A percentile compares a stretch with the other conserved stretches of the same genome.
phyloP scores from a whole-genome alignment of 164 flowering plant genomes.

The Macadamia tetraphylla region DNA sequence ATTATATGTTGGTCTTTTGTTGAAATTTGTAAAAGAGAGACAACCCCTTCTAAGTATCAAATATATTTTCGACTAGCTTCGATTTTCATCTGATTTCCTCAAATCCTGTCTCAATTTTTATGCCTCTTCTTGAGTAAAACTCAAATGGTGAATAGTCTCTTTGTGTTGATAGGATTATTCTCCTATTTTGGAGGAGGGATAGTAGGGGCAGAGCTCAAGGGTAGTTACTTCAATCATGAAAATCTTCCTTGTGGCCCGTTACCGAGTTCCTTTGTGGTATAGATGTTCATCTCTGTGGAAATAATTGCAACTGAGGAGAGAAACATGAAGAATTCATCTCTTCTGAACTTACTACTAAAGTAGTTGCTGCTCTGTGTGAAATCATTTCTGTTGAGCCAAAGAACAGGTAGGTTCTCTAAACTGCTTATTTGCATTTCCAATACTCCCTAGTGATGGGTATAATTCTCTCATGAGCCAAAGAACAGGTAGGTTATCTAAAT shows the following conservation, averaged over 20 bases:
- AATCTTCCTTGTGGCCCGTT: not conserved
- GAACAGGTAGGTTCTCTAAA: not conserved
- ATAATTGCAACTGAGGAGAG: not conserved
- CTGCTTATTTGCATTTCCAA: not conserved
- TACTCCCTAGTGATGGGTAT: not conserved
- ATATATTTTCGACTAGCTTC: not conserved
- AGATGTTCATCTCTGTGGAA: not conserved
- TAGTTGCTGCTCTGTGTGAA: too few species aligned
- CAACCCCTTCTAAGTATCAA: not conserved
- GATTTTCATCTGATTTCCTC: not conserved
- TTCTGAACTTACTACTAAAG: too few species aligned
- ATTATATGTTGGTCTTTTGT: not conserved
- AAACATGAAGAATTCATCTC: constrained; percentile 2
- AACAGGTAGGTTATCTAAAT: not conserved
- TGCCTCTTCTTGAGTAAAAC: too few species aligned
- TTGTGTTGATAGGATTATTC: not conserved
- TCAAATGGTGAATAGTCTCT: not conserved
- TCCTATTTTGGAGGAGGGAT: too few species aligned
- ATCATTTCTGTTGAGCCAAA: not conserved
- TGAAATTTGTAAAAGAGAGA: not conserved
- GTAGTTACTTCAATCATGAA: too few species aligned
- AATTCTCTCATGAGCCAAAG: not conserved
- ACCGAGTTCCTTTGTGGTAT: not conserved
- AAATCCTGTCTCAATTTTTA: not conserved
- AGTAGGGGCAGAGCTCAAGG: too few species aligned